phyloP scores from a whole-genome alignment of 2,329 filamentous ascomycete genomes.

The Plenodomus biglobosus region DNA sequence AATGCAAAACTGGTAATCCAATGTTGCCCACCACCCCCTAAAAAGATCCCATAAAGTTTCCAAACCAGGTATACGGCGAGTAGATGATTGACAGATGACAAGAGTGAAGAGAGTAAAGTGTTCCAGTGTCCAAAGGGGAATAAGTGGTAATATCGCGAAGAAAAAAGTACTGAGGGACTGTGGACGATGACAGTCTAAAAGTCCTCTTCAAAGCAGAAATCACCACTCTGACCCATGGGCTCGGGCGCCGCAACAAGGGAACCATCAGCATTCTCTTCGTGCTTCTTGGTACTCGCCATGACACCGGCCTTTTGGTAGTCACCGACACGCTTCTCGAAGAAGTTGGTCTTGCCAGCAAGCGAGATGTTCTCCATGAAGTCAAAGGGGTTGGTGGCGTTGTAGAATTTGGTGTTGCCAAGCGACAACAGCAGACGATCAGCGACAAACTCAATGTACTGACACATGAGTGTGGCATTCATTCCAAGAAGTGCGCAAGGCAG shows the following conservation, averaged over 20 bases:
- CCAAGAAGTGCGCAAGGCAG: constrained; percentile 90
- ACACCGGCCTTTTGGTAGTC: constrained; percentile 99
- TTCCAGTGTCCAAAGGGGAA: not conserved
- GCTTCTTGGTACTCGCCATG: constrained; percentile 85
- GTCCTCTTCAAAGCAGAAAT: constrained; percentile 94
- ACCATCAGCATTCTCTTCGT: constrained; percentile 53
- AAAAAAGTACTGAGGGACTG: not conserved
- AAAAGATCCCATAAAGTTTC: constrained; percentile 10
- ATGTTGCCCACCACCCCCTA: constrained; percentile 23
- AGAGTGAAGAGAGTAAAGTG: constrained; percentile 11
- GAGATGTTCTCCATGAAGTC: constrained; percentile 99
- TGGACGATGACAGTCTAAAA: constrained; percentile 64
- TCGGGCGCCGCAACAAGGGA: constrained; percentile 48
- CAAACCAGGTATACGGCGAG: constrained; percentile 28
- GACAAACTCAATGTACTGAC: constrained; percentile 99
- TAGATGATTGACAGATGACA: constrained; percentile 22
- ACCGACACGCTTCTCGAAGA: constrained; percentile 99
- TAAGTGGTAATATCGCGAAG: not conserved
- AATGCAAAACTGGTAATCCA: constrained; percentile 29
- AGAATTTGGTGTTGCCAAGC: constrained; percentile 91
- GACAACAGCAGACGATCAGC: constrained; percentile 91
- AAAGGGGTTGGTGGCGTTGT: constrained; percentile 92
- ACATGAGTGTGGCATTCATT: constrained; percentile 98
- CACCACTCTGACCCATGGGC: constrained; percentile 58
- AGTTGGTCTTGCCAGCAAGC: constrained; percentile 98